Evolutionary conservation across 371 early-diverging fungal genomes (phyloP).

Genomic region (Conidiobolus incongruus): DNA sequence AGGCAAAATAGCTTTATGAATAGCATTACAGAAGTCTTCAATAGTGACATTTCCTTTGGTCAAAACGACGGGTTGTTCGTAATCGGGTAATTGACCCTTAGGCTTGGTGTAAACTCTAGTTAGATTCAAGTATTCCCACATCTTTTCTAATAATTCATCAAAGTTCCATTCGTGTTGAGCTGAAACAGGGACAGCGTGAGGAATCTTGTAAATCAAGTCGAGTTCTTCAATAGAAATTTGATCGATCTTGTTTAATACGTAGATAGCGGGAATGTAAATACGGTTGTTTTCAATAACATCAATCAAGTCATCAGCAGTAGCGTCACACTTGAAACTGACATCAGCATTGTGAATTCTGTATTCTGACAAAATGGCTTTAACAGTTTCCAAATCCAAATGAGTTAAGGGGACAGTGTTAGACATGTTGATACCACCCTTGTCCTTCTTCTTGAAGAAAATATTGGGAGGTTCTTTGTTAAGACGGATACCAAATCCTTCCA

Average conservation of each 20-base stretch:
- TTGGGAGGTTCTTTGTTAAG: constrained; percentile 93
- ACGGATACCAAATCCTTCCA: constrained; percentile 97
- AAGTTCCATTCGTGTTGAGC: constrained; percentile 98
- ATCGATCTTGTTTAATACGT: constrained; percentile 93
- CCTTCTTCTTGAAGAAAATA: constrained; percentile 84
- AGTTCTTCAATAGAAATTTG: constrained; percentile 65
- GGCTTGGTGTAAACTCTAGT: constrained; percentile 92
- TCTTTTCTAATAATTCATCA: constrained; percentile 90
- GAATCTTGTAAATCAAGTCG: constrained; percentile 89
- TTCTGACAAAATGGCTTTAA: constrained; percentile 75
- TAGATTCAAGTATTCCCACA: constrained; percentile 73
- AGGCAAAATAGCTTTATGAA: constrained; percentile 88
- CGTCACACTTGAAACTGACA: constrained; percentile 67
- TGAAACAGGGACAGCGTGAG: constrained; percentile 93
- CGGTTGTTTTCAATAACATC: constrained; percentile 85
- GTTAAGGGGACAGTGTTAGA: constrained; percentile 71
- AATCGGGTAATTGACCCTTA: constrained; percentile 95
- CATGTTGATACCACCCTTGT: constrained; percentile 84
- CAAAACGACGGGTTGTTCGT: constrained; percentile 89
- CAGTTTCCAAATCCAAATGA: constrained; percentile 58
- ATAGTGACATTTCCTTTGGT: constrained; percentile 47
- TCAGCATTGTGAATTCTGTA: constrained; percentile 89
- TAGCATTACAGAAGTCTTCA: constrained; percentile 94
- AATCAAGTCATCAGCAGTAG: constrained; percentile 83
- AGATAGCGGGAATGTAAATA: constrained; percentile 59